Conservation (phyloP, 2,329 filamentous ascomycete genomes). For the Apiospora marii region DNA sequence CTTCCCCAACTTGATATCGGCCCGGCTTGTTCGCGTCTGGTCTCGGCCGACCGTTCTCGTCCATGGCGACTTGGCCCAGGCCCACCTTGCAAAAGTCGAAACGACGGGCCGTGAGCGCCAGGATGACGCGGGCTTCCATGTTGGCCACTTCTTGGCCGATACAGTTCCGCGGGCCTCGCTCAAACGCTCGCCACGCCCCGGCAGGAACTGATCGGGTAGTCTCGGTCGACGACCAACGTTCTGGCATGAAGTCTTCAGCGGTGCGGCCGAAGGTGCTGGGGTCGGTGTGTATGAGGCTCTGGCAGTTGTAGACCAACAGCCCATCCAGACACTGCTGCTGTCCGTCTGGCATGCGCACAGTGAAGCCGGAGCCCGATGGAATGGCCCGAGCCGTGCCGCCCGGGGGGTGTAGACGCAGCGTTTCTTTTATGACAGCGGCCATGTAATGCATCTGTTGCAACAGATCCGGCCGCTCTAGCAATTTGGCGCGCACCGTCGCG, state of each 20-base stretch:
- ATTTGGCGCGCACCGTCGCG: conserved; percentile 41
- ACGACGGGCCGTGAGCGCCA: conserved; percentile 34
- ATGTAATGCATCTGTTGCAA: conserved; percentile 56
- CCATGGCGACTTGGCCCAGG: neutral
- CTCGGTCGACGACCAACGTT: conserved; percentile 48
- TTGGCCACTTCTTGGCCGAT: conserved; percentile 47
- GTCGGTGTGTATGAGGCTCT: neutral
- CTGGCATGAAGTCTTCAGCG: conserved; percentile 31
- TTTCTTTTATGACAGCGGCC: conserved; percentile 59
- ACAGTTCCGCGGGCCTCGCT: conserved; percentile 46
- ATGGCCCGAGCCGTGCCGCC: conserved; percentile 49
- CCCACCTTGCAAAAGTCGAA: conserved; percentile 32
- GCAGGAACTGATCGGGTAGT: conserved; percentile 52
- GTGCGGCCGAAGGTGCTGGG: conserved; percentile 37
- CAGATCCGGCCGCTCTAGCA: conserved; percentile 4
- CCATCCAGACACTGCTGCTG: conserved; percentile 35
- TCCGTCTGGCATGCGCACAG: conserved; percentile 47
- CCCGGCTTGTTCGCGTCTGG: neutral
- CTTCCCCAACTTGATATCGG: neutral
- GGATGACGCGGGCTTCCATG: conserved; percentile 43
- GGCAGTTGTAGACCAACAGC: neutral
- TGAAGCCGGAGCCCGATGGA: conserved; percentile 41
- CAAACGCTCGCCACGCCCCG: conserved; percentile 40
- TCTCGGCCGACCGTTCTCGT: neutral
- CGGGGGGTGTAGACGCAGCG: conserved; percentile 58